A percentile compares a stretch with the other conserved stretches of the same genome.
Conservation (phyloP, 2,329 filamentous ascomycete species). For the Colletotrichum sp. region DNA sequence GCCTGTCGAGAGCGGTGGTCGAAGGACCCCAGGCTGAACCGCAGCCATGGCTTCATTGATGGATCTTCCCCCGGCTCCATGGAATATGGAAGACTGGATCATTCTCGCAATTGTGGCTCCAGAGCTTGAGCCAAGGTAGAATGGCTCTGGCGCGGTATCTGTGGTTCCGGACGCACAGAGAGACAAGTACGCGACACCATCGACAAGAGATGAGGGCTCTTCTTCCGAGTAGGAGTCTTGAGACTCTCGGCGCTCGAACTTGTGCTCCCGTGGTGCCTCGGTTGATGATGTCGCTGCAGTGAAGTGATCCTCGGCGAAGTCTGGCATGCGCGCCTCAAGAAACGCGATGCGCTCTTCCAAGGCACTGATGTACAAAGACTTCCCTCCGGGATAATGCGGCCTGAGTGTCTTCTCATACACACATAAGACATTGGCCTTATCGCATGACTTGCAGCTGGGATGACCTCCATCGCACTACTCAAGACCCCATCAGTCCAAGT, state of each 20-base stretch:
- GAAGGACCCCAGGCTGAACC: not conserved
- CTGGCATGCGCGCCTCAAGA: conserved; percentile 29
- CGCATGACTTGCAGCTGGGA: conserved; percentile 28
- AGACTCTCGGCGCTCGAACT: not conserved
- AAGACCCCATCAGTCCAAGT: not conserved
- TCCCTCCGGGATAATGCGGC: conserved; percentile 30
- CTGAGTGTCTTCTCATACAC: conserved; percentile 28
- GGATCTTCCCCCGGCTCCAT: conserved; percentile 10
- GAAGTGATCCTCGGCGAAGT: conserved; percentile 30
- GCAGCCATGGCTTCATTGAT: not conserved
- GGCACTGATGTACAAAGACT: conserved; percentile 30
- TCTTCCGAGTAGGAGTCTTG: conserved; percentile 21
- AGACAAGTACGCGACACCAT: conserved; percentile 29
- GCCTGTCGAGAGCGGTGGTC: not conserved
- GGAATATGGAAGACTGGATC: conserved; percentile 30
- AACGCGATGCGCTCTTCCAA: conserved; percentile 33
- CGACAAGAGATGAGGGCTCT: conserved; percentile 24
- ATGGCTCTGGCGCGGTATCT: conserved; percentile 27
- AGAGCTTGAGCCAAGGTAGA: conserved; percentile 30
- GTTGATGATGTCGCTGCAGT: not conserved
- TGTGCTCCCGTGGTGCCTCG: not conserved
- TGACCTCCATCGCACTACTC: conserved; percentile 28
- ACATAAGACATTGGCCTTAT: conserved; percentile 23
- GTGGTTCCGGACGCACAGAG: conserved; percentile 27
- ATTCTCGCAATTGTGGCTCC: conserved; percentile 29